Evolutionary conservation across 768 basidiomycete species (phyloP), one percentile per base, ranked within the genome.

Genomic region (Rhizopogon vinicolor): DNA sequence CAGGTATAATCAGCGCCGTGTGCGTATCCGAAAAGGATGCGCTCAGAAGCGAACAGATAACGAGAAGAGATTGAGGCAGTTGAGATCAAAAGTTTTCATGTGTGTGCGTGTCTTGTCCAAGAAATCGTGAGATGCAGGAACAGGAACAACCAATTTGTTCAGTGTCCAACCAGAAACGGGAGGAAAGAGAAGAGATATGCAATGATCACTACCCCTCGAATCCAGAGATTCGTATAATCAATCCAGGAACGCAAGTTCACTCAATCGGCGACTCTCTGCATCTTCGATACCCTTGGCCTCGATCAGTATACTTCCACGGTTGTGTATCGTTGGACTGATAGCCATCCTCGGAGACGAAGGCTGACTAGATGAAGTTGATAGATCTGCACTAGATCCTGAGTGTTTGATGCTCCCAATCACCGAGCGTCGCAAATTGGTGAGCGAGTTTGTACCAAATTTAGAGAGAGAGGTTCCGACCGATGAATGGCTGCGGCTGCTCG

Each of bases 171-270:
- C 13, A 49, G 13, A 14, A 33, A 14, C 33, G 31, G 35, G 1
- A 9, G 4, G n/a, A n/a, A 1, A n/a, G 13, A 9, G 35, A 49
- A 19, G 18, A 41, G 41, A 18, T 41, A 14, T 33, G 7, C 18
- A 19, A 19, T 18, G 41, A 41, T 19, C 5, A 54, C 6, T 44
- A 28, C 42, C 54, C 49, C 42, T 56, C 25, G 29, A 54, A 57
- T 52, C 16, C 48, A 33, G 53, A 41, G 19, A 51, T 25, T 29
- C 33, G 44, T 35, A 2, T 12, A 31, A 56, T 70, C 67, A 70
- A 58, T 71, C 60, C 64, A 87, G 69, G 64, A 89, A 91, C 52
- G 87, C 87, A 62, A 87, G 65, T 72, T 91, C 88, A 43, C 84
- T 83, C 75, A 89, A 71, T 67, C 86, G 72, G 68, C 87, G 73